These are phyloP conservation scores for Neonectria sp. DNA, from an alignment of 2,329 filamentous ascomycete genomes.

Conservation along the genomic window DNA sequence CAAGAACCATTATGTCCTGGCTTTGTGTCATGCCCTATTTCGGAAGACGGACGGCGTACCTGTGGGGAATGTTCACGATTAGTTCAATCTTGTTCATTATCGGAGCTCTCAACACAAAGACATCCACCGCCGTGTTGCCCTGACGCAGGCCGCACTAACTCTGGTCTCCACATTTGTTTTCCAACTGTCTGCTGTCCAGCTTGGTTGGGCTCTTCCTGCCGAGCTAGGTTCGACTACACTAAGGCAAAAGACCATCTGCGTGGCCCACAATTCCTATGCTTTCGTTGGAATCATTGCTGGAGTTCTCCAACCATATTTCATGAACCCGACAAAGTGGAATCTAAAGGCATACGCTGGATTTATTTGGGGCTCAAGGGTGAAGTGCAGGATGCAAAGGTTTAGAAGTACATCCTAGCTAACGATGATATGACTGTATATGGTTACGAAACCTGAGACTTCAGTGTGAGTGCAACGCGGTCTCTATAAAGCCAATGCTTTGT, in stretches of 20 bases:
- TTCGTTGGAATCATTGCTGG: slow-evolving; percentile 41
- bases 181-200: slow-evolving; percentile 56
- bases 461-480: not conserved
- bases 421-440: not conserved
- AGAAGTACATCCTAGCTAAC: not conserved
- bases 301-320: slow-evolving; percentile 52
- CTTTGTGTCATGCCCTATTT: slow-evolving; percentile 56
- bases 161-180: slow-evolving; percentile 54
- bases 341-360: slow-evolving; percentile 59
- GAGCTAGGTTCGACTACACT: slow-evolving; percentile 51
- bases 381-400: not conserved
- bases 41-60: slow-evolving; percentile 62
- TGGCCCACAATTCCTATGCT: slow-evolving; percentile 49
- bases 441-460: not conserved
- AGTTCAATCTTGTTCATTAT: slow-evolving; percentile 56
- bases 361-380: slow-evolving; percentile 39
- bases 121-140: slow-evolving; percentile 45
- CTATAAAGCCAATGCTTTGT: not conserved
- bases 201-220: slow-evolving; percentile 53
- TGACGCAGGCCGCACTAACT: slow-evolving; percentile 54
- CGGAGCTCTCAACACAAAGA: slow-evolving; percentile 57
- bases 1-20: slow-evolving; percentile 63
- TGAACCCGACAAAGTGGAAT: slow-evolving; percentile 57
- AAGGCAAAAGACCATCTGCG: slow-evolving; percentile 52
- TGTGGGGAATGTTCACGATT: slow-evolving; percentile 61